Evolutionary conservation across 345 rosid genomes (phyloP).

Genomic region (Reutealis trisperma): DNA sequence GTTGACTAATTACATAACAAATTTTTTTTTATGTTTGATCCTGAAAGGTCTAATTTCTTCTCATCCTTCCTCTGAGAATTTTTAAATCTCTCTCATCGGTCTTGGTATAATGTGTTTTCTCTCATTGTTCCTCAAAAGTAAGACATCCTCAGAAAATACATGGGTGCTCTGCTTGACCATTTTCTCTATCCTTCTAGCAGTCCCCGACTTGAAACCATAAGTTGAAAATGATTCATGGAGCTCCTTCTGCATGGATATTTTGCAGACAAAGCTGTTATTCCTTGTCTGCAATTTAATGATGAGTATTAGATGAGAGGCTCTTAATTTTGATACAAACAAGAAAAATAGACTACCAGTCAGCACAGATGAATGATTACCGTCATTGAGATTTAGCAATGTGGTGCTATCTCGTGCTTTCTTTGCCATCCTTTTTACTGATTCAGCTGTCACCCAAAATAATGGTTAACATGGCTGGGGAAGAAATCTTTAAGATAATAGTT

Average conservation of each 20-base stretch:
- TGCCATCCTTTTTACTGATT: slow-evolving; percentile 48
- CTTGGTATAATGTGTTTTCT: not conserved
- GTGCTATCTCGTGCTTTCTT: slow-evolving; percentile 43
- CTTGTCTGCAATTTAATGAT: slow-evolving; percentile 40
- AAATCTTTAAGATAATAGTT: not conserved
- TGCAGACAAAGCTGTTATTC: slow-evolving; percentile 9
- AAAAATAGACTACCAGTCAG: slow-evolving; percentile 7
- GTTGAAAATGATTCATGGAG: not conserved
- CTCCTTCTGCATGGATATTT: not conserved
- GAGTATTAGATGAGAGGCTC: not conserved
- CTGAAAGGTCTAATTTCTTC: not conserved
- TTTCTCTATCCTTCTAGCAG: not conserved
- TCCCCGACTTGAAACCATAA: not conserved
- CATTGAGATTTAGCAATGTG: slow-evolving; percentile 20
- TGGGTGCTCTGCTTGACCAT: not conserved
- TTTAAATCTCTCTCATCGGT: not conserved
- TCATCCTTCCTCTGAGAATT: not conserved
- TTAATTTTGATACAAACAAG: not conserved
- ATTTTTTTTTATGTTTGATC: not conserved
- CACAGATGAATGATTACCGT: slow-evolving; percentile 39
- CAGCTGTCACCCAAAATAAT: slow-evolving; percentile 46
- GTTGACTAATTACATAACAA: slow-evolving; percentile 2
- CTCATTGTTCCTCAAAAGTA: not conserved
- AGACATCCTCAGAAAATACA: not conserved
- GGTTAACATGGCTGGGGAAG: slow-evolving; percentile 11